Conservation (phyloP, 2,329 filamentous ascomycete genomes). For the Xylariaceae sp. region DNA sequence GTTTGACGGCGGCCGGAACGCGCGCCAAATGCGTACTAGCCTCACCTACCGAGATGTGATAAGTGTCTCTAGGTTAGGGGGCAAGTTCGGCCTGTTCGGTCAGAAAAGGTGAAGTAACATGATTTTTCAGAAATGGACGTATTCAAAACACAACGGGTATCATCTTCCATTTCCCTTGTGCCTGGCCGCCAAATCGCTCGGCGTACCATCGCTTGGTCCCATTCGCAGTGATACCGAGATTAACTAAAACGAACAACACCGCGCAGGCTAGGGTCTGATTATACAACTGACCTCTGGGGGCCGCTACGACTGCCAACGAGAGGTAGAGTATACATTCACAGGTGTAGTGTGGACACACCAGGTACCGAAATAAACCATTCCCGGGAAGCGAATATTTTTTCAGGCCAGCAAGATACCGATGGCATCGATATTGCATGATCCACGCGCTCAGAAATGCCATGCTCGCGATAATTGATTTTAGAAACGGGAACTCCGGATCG, state of each 20-base stretch:
- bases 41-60: constrained; percentile 83
- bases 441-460: constrained; percentile 65
- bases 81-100: constrained; percentile 52
- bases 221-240: constrained; percentile 74
- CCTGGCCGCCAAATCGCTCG: constrained; percentile 64
- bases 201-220: constrained; percentile 76
- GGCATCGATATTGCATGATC: constrained; percentile 67
- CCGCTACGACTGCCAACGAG: constrained; percentile 66
- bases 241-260: constrained; percentile 66
- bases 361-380: constrained; percentile 62
- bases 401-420: constrained; percentile 62
- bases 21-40: constrained; percentile 59
- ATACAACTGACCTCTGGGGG: constrained; percentile 57
- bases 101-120: constrained; percentile 36
- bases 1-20: constrained; percentile 48
- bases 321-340: constrained; percentile 83
- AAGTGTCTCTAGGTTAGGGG: constrained; percentile 68
- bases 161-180: constrained; percentile 66
- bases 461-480: constrained; percentile 51
- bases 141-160: constrained; percentile 61
- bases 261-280: constrained; percentile 71
- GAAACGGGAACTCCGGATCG: constrained; percentile 30
- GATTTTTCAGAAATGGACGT: constrained; percentile 15
- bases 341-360: constrained; percentile 87
- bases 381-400: constrained; percentile 79